Percentiles rank a stretch among this genome's conserved stretches.
Conservation (phyloP, 2,329 filamentous ascomycete genomes). For the Alternaria sp. region DNA sequence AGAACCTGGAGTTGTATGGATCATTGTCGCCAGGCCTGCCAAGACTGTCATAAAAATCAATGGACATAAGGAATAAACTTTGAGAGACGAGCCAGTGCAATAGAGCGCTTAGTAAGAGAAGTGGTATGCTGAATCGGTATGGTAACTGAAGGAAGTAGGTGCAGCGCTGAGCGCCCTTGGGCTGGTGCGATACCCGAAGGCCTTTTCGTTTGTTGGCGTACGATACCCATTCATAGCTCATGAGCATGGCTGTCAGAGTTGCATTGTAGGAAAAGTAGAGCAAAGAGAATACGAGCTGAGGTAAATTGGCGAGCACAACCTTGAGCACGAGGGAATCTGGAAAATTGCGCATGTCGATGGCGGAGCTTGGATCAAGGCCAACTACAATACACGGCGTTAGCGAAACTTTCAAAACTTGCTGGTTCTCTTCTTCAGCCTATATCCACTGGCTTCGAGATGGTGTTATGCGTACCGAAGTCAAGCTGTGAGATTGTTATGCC, state of each 20-base stretch:
- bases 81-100: neutral
- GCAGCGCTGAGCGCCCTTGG: neutral
- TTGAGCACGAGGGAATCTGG: no score
- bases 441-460: no score
- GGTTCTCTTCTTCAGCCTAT: no score
- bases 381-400: no score
- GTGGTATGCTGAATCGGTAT: neutral
- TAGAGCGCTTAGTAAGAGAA: neutral
- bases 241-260: no score
- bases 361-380: no score
- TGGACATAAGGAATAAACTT: neutral
- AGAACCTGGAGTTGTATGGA: no score
- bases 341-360: no score
- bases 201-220: neutral
- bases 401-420: no score
- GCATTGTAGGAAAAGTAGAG: neutral
- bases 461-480: no score
- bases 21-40: no score
- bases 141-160: neutral
- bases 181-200: neutral
- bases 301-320: neutral
- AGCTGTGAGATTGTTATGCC: no score
- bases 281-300: neutral
- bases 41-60: slow-evolving; percentile 39
- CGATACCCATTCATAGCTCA: neutral